Base-by-base conservation (phyloP, 495 filamentous ascomycete species). In the Geopyxis carbonaria region DNA sequence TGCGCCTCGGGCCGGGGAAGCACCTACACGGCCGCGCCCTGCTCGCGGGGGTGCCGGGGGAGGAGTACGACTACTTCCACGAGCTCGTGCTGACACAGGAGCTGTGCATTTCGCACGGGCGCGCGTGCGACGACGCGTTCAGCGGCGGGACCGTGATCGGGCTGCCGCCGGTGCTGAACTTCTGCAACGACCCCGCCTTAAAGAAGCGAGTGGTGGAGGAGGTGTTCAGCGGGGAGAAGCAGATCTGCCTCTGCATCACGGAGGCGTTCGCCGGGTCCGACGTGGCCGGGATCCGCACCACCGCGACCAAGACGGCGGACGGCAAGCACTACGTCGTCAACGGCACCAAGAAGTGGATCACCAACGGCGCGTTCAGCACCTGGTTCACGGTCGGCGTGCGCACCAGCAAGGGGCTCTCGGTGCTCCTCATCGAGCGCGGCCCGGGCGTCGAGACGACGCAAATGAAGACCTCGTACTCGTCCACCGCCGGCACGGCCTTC, bases 231-330 rank as follows among this genome's bases (percentile, higher is more conserved):
- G 82, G 80, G 21, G 70, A 76, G 66, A 92, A 87, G 68, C 81
- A 82, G 64, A 82, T 87, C 61, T 84, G 72, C 57, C 64, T 92
- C 3, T 82, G 82, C 34, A 81, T 92, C 55, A 87, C 81, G 5
- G 83, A 92, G 57, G 82, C 83, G 7, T 92, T 92, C 57, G 83
- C 82, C 19, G 81, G 83, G 4, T 81, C 75, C 39, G 83, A 92
- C 61, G 82, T 92, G 7, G 81, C 82, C 5, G 76, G 80, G 13
- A 66, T 92, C 10, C 68, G 80, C 40, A 87, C 80, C 2, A 78
- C 70, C 2, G 80, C 80, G 2, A 59, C 56, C 4, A 78, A 74
- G 57, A 69, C 62, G 2, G 53, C 57, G 13, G 73, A 78, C 44
- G 76, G 77, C 22, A 70, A 69, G 46, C 58, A 72, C 47, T 86